phyloP scores from a whole-genome alignment of 805 yeast species.

The Wickerhamiella bombiphila region DNA sequence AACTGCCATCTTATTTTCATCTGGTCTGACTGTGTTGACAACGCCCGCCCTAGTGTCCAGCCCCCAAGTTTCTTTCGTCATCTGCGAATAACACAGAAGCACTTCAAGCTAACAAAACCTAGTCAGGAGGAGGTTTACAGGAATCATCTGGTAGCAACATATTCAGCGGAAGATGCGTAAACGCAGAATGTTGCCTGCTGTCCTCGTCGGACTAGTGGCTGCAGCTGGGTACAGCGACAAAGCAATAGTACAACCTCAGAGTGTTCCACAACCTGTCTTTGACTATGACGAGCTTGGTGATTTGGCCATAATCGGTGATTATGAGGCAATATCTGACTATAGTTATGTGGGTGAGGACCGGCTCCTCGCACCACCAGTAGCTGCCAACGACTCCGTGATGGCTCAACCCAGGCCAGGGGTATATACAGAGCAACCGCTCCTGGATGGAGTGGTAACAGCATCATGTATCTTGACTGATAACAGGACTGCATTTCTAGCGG shows the following conservation, averaged over 20 bases:
- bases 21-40: too few species aligned
- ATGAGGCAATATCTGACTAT: constrained; percentile 24
- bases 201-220: too few species aligned
- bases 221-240: too few species aligned
- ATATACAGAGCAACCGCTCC: constrained; percentile 16
- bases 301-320: constrained; percentile 11
- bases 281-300: constrained; percentile 7
- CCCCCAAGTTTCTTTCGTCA: too few species aligned
- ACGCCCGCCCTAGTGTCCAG: too few species aligned
- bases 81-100: too few species aligned
- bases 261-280: constrained; percentile 1
- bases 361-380: constrained; percentile 11
- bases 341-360: constrained; percentile 26
- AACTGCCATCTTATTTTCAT: too few species aligned
- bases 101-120: too few species aligned
- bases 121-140: too few species aligned
- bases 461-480: constrained; percentile 13
- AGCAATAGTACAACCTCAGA: background rate
- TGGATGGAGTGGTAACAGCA: constrained; percentile 13
- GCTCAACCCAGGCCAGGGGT: constrained; percentile 7
- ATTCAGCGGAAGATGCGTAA: too few species aligned
- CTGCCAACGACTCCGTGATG: constrained; percentile 12
- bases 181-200: too few species aligned
- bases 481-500: constrained; percentile 12
- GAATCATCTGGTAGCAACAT: too few species aligned